These are phyloP conservation scores for Hypomyces perniciosus DNA, from an alignment of 2,329 filamentous ascomycete genomes.

Conservation along the genomic window DNA sequence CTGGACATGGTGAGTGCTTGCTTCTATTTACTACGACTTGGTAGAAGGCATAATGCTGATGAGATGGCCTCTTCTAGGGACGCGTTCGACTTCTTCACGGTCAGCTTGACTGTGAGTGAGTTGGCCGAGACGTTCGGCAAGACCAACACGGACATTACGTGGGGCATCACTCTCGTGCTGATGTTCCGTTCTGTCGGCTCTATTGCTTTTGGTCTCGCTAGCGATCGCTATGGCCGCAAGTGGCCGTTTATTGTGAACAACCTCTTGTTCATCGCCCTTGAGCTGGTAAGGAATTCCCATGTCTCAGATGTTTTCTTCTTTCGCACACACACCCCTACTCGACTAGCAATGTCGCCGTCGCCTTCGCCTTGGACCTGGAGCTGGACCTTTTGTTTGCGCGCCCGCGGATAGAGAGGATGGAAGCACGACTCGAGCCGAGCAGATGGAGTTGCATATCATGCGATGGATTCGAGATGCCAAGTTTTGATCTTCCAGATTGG, in stretches of 20 bases:
- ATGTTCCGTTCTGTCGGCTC: constrained; percentile 55
- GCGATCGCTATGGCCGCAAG: constrained; percentile 53
- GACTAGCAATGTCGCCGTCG: not conserved
- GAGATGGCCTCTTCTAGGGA: constrained; percentile 42
- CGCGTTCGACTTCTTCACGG: constrained; percentile 62
- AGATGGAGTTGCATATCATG: too few relatives aligned
- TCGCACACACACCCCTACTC: not conserved
- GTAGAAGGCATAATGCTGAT: too few relatives aligned
- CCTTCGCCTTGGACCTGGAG: too few relatives aligned
- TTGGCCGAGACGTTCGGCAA: constrained; percentile 48
- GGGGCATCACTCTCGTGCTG: constrained; percentile 58
- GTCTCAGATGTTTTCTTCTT: not conserved
- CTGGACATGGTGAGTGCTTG: constrained; percentile 39
- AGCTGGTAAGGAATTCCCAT: constrained; percentile 49
- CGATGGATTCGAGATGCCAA: not conserved
- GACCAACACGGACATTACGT: constrained; percentile 53
- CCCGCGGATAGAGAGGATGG: too few relatives aligned
- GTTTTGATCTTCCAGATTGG: not conserved
- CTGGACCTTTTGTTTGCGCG: too few relatives aligned
- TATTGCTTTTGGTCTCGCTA: constrained; percentile 47
- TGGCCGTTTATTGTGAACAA: constrained; percentile 76
- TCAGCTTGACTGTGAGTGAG: constrained; percentile 52
- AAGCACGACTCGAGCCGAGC: too few relatives aligned
- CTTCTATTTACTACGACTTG: too few relatives aligned
- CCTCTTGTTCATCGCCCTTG: constrained; percentile 63